Evolutionary conservation across 345 rosid genomes (phyloP).

Genomic region (Triadica sebifera): DNA sequence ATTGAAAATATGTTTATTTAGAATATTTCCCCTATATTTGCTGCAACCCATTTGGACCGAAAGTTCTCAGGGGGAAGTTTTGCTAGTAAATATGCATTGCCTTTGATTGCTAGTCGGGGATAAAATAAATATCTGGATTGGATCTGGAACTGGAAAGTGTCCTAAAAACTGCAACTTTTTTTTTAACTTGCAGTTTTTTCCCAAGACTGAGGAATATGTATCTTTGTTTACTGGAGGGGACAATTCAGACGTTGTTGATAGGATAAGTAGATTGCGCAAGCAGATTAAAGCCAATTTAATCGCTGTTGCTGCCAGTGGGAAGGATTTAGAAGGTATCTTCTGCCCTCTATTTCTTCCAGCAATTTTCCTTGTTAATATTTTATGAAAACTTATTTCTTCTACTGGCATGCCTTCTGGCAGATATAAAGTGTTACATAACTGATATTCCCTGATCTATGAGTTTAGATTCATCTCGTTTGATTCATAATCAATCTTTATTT

Average conservation of each 20-base stretch:
- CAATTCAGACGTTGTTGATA: constrained; percentile 56
- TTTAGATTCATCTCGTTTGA: background rate
- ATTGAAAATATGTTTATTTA: background rate
- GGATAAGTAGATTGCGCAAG: constrained; percentile 82
- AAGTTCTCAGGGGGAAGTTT: background rate
- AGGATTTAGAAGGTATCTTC: constrained; percentile 89
- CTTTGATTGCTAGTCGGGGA: background rate
- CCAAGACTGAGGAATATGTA: constrained; percentile 94
- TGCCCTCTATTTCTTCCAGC: background rate
- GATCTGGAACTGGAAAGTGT: no score
- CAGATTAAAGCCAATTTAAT: constrained; percentile 88
- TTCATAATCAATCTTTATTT: background rate
- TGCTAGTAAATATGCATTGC: background rate
- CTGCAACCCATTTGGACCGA: background rate
- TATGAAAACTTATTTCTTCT: no score
- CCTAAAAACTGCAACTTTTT: background rate
- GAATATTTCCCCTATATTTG: background rate
- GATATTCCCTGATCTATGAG: background rate
- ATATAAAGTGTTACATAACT: background rate
- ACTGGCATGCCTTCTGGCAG: background rate
- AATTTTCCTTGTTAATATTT: background rate
- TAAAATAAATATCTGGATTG: background rate
- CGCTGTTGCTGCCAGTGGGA: constrained; percentile 96
- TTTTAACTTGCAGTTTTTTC: constrained; percentile 69
- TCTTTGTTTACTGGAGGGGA: constrained; percentile 86